phyloP scores from a whole-genome alignment of 2,329 filamentous ascomycete species.

The Fusarium sp. region DNA sequence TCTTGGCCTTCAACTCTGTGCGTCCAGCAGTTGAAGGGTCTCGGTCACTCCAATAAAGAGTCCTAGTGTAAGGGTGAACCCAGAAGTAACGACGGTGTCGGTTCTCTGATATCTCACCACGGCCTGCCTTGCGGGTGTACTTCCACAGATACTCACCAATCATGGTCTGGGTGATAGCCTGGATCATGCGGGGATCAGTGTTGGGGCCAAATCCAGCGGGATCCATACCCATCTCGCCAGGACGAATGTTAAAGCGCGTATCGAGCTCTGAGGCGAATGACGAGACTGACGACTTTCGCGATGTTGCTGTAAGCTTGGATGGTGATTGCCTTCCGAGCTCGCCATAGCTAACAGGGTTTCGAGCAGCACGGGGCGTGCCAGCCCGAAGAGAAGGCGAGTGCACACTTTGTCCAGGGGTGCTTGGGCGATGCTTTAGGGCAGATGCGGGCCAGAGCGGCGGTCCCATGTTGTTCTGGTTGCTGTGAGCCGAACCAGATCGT shows the following conservation, averaged over 20 bases:
- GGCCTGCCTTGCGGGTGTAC: constrained; percentile 94
- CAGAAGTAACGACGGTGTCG: constrained; percentile 97
- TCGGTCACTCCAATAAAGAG: constrained; percentile 94
- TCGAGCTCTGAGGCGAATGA: constrained; percentile 97
- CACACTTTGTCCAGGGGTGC: constrained; percentile 68
- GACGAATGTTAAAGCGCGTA: constrained; percentile 82
- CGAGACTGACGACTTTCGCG: constrained; percentile 82
- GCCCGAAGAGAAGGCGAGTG: constrained; percentile 53
- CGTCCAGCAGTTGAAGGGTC: constrained; percentile 86
- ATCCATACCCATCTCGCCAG: constrained; percentile 66
- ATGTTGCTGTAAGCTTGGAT: constrained; percentile 52
- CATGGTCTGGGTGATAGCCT: constrained; percentile 99
- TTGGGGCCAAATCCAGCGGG: constrained; percentile 72
- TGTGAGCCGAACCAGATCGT: constrained; percentile 66
- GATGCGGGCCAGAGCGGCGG: constrained; percentile 88
- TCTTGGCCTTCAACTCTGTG: constrained; percentile 82
- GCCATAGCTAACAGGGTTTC: constrained; percentile 61
- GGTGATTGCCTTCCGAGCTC: constrained; percentile 62
- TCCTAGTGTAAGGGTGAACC: constrained; percentile 97
- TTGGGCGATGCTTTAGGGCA: constrained; percentile 68
- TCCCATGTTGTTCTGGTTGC: constrained; percentile 73
- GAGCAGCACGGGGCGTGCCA: constrained; percentile 64
- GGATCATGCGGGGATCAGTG: constrained; percentile 97
- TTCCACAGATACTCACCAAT: constrained; percentile 99
- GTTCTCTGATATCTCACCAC: constrained; percentile 87